A percentile compares a stretch with the other conserved stretches of the same genome.
These are phyloP conservation scores for Metschnikowia shivogae DNA, from an alignment of 805 yeast species.

Conservation along the genomic window DNA sequence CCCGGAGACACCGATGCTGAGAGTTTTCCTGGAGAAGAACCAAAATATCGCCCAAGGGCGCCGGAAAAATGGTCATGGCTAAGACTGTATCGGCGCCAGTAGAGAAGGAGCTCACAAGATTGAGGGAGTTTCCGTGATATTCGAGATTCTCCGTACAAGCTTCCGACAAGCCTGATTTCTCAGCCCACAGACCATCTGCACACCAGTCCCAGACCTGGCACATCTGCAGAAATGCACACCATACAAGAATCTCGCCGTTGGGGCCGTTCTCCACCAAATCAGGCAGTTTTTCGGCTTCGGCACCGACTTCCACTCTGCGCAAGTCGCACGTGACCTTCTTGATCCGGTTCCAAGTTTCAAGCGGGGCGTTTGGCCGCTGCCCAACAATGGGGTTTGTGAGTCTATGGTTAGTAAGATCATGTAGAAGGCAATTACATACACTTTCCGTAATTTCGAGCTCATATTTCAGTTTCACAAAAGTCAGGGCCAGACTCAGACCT, in stretches of 20 bases:
- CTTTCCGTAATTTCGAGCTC: not conserved
- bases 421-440: not conserved
- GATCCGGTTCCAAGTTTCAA: slow-evolving; percentile 41
- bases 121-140: slow-evolving; percentile 9
- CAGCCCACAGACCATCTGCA: not conserved
- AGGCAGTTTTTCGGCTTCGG: not conserved
- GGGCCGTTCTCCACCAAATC: slow-evolving; percentile 26
- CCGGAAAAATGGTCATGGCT: slow-evolving; percentile 11
- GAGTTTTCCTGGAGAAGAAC: not conserved
- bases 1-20: not conserved
- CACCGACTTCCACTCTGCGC: not conserved
- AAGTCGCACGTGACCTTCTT: slow-evolving; percentile 24
- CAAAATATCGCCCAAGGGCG: slow-evolving; percentile 5
- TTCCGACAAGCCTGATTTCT: not conserved
- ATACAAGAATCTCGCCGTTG: slow-evolving; percentile 30
- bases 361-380: slow-evolving; percentile 35
- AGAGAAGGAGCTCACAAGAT: slow-evolving; percentile 4
- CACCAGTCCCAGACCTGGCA: slow-evolving; percentile 37
- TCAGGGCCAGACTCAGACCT: too few species aligned
- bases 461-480: too few species aligned
- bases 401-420: slow-evolving; percentile 14
- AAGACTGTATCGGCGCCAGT: slow-evolving; percentile 9
- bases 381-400: slow-evolving; percentile 34
- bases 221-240: slow-evolving; percentile 16
- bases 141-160: not conserved